Evolutionary conservation across 371 early-diverging fungal species (phyloP), one percentile per base, ranked within the genome.

Genomic region (Zychaea mexicana): DNA sequence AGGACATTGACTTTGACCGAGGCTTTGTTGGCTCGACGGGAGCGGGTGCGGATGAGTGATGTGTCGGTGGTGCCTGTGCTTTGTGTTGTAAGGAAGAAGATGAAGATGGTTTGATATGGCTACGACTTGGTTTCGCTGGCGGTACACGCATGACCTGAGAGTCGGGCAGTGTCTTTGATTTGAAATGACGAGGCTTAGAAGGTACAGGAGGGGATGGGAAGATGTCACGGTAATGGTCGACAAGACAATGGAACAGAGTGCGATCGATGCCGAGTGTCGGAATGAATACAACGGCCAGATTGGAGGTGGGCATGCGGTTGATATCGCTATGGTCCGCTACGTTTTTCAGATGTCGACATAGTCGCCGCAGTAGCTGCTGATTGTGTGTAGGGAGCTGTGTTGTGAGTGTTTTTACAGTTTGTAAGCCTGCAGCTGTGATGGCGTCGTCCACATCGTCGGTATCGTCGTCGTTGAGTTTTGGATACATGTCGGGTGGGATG

Each of bases 301-400:
- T 94, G 13, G 88, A 84, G 5, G 88, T 79, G 10, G 85, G 91
- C 94, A 94, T 94, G 61, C 88, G 85, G 69, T 92, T 94, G 19
- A 69, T 72, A 32, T 74, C 76, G 32, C 77, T 76, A 32, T 83
- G 69, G 58, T 85, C 85, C 2, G 87, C 89, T 12, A 94, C 83
- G 36, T 80, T 79, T 55, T 90, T 78, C 7, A 94, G 72, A 62
- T 94, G 94, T 24, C 75, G 82, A 30, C 85, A 86, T 3, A 91
- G 74, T 0, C 78, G 62, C 10, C 79, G 74, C 24, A 92, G 71
- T 47, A 89, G 67, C 31, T 79, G 79, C 60, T 84, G 83, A 69
- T 85, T 86, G 46, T 78, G 59, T 3, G 78, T 53, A 0, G 92
- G 90, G 13, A 92, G 67, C 49, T 67, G 68, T 7, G 77, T 62